Evolutionary conservation across 306 rosid genomes (phyloP).

Genomic region (Ziziphus jujuba): DNA sequence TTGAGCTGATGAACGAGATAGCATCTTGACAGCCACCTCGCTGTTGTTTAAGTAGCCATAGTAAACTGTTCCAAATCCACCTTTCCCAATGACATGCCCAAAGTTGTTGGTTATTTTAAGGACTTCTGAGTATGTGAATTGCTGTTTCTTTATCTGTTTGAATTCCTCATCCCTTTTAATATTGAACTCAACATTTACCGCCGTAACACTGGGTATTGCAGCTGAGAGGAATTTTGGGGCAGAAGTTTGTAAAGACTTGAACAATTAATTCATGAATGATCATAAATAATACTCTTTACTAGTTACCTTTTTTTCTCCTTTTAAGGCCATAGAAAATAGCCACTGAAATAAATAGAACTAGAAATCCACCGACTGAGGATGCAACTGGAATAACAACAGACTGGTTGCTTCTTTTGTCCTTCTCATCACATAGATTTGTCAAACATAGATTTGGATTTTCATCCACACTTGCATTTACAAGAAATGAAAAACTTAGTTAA

Average conservation of each 20-base stretch:
- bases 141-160: constrained; percentile 9
- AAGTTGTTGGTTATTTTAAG: constrained; percentile 42
- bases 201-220: too few relatives aligned
- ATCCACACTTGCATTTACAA: constrained; percentile 26
- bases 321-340: constrained; percentile 19
- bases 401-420: background rate
- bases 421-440: constrained; percentile 23
- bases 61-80: constrained; percentile 53
- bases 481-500: background rate
- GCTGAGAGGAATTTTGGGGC: too few relatives aligned
- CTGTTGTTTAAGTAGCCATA: constrained; percentile 29
- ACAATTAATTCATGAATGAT: too few relatives aligned
- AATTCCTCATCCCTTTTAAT: background rate
- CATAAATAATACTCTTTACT: too few relatives aligned
- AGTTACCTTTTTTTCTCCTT: constrained; percentile 24
- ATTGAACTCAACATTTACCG: too few relatives aligned
- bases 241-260: too few relatives aligned
- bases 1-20: constrained; percentile 38
- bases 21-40: constrained; percentile 46
- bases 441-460: constrained; percentile 36
- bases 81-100: constrained; percentile 37
- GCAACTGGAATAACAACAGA: constrained; percentile 26
- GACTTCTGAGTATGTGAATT: constrained; percentile 34
- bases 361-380: constrained; percentile 41
- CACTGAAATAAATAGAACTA: constrained; percentile 11